Percentiles rank a stretch among this genome's conserved stretches.
Conservation (phyloP, 2,329 filamentous ascomycete species). For the Sphaerostilbella broomeana region DNA sequence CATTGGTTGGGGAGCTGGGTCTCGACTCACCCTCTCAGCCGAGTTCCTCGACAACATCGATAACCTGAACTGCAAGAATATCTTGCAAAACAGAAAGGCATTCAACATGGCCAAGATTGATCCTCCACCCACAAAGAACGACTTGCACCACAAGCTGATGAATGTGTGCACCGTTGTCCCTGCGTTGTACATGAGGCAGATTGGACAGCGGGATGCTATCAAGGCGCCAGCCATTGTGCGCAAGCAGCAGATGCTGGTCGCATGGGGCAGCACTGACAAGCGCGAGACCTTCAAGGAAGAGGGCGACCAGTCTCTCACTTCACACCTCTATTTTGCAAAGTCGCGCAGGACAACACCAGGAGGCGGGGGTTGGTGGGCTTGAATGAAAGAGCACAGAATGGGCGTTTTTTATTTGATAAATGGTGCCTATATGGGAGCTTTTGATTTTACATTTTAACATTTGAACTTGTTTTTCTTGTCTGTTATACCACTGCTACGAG, state of each 20-base stretch:
- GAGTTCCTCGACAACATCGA: conserved; percentile 27
- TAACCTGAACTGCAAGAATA: conserved; percentile 30
- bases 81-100: conserved; percentile 31
- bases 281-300: conserved; percentile 21
- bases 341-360: conserved; percentile 7
- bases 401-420: no score
- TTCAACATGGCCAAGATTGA: conserved; percentile 29
- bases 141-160: conserved; percentile 25
- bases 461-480: no score
- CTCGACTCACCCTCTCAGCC: conserved; percentile 21
- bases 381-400: no score
- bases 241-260: conserved; percentile 34
- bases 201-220: conserved; percentile 28
- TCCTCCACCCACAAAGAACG: conserved; percentile 23
- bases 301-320: conserved; percentile 26
- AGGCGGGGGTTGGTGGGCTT: not conserved
- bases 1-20: conserved; percentile 20
- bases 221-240: conserved; percentile 29
- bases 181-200: conserved; percentile 31
- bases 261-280: conserved; percentile 31
- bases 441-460: no score
- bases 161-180: conserved; percentile 31
- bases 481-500: no score
- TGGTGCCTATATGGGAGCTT: no score
- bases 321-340: conserved; percentile 21